These are phyloP conservation scores for Sporobolomyces roseus DNA, from an alignment of 768 basidiomycete species.

Conservation along the genomic window DNA sequence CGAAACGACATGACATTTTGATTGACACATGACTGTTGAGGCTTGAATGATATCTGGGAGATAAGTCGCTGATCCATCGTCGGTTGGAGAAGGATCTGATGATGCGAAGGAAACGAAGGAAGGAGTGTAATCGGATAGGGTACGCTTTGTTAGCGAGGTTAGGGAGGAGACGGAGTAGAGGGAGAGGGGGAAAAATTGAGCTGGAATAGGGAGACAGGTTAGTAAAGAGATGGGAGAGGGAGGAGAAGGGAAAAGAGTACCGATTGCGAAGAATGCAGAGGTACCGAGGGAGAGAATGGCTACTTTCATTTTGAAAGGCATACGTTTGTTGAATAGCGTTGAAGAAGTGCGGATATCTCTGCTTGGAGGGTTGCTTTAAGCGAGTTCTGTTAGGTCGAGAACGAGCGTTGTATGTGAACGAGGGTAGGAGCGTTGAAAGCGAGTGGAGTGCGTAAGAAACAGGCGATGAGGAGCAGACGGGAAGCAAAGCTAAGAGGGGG, in stretches of 20 bases:
- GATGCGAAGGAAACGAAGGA: background rate
- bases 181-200: conserved; percentile 12
- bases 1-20: conserved; percentile 1
- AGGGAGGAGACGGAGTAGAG: conserved; percentile 5
- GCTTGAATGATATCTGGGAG: conserved; percentile 11
- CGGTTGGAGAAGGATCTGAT: background rate
- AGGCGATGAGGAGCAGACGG: no score
- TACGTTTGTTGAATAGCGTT: no score
- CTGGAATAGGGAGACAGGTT: background rate
- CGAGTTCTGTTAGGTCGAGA: background rate
- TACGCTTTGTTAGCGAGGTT: conserved; percentile 3
- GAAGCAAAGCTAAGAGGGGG: no score
- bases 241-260: background rate
- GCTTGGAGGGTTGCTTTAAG: no score
- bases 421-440: no score
- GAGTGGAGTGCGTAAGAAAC: no score
- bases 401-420: no score
- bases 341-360: no score
- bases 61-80: background rate
- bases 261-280: background rate
- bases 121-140: conserved; percentile 4
- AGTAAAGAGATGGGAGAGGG: background rate
- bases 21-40: background rate
- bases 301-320: conserved; percentile 6
- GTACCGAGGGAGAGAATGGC: conserved; percentile 1